phyloP scores from a whole-genome alignment of 805 yeast genomes.

The Zygosaccharomyces pseudorouxii region DNA sequence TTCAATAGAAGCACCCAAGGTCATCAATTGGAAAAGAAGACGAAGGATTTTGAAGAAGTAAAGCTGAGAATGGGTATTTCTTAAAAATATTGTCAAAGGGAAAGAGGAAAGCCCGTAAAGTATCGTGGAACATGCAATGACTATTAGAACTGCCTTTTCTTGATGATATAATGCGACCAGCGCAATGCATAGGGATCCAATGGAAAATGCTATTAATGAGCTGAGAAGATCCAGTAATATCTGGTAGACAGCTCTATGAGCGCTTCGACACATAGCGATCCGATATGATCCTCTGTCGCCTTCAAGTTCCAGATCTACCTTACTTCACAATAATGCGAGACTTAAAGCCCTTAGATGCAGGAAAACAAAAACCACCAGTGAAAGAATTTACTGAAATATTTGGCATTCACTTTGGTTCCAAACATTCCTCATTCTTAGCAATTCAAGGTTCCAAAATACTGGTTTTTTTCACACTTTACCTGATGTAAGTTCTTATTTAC shows the following conservation, averaged over 20 bases:
- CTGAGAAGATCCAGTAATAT: slow-evolving; percentile 9
- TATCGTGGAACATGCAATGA: slow-evolving; percentile 24
- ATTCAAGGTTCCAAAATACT: neutral
- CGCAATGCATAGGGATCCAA: slow-evolving; percentile 24
- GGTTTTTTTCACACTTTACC: neutral
- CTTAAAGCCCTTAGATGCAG: neutral
- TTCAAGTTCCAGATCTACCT: neutral
- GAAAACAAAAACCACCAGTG: neutral
- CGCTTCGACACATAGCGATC: slow-evolving; percentile 2
- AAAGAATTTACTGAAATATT: neutral
- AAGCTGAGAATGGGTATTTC: neutral
- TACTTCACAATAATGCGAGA: neutral
- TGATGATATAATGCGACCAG: slow-evolving; percentile 19
- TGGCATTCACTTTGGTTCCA: neutral
- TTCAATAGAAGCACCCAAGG: slow-evolving; percentile 20
- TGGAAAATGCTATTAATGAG: slow-evolving; percentile 17
- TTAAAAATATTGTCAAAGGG: slow-evolving; percentile 3
- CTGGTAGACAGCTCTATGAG: slow-evolving; percentile 4
- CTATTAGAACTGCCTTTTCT: slow-evolving; percentile 20
- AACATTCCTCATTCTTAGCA: neutral
- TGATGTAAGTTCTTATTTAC: slow-evolving; percentile 1
- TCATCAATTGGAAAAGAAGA: slow-evolving; percentile 17
- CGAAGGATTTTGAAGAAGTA: neutral
- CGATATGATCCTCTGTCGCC: slow-evolving; percentile 1
- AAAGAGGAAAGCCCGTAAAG: slow-evolving; percentile 18